Conservation (phyloP, 2,329 filamentous ascomycete species). For the Cryoendolithus antarcticus region DNA sequence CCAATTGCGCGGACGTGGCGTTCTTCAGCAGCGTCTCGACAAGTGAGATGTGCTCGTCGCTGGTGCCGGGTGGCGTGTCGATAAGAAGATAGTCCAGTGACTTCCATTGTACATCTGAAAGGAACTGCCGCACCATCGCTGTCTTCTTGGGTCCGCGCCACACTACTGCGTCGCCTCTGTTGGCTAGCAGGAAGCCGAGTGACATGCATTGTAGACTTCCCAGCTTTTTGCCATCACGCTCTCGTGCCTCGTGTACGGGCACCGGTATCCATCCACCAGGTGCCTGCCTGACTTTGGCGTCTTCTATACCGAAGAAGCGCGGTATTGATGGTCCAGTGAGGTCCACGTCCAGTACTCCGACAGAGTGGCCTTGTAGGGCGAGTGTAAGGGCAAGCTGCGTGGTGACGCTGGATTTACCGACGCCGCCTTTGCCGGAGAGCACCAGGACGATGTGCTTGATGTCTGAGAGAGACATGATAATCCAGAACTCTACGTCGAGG, state of each 20-base stretch:
- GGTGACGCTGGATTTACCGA: conserved; percentile 96
- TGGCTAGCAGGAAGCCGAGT: conserved; percentile 75
- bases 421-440: conserved; percentile 92
- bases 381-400: conserved; percentile 89
- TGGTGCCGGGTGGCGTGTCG: conserved; percentile 91
- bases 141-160: conserved; percentile 99
- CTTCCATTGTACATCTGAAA: conserved; percentile 82
- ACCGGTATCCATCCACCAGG: conserved; percentile 90
- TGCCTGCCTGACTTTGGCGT: conserved; percentile 79
- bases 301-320: conserved; percentile 81
- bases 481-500: no score
- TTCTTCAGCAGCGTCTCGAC: conserved; percentile 51
- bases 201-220: conserved; percentile 77
- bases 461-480: conserved; percentile 51
- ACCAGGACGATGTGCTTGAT: conserved; percentile 70
- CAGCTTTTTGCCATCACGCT: conserved; percentile 23
- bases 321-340: conserved; percentile 94
- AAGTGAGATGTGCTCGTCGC: conserved; percentile 91
- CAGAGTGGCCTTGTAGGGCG: conserved; percentile 70
- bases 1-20: conserved; percentile 50
- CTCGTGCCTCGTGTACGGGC: conserved; percentile 55
- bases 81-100: conserved; percentile 84
- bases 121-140: conserved; percentile 94
- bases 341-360: conserved; percentile 92
- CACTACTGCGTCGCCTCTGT: conserved; percentile 80